Conservation (phyloP, 148 eudicot genomes). For the Vaccinium darrowii region DNA sequence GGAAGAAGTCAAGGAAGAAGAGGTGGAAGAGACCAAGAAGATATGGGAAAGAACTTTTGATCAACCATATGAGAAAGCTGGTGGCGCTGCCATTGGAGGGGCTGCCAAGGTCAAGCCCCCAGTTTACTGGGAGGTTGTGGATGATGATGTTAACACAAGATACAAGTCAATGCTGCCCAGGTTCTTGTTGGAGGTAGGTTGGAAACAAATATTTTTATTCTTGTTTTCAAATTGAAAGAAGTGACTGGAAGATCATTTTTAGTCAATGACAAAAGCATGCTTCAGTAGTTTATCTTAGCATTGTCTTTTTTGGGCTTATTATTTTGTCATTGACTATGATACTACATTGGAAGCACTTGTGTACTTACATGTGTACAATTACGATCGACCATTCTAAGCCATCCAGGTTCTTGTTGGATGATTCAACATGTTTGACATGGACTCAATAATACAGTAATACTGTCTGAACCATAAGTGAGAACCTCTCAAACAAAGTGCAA, state of each 20-base stretch:
- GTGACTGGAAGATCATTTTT: not conserved
- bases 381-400: not conserved
- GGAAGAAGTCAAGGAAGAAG: constrained; percentile 49
- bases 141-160: constrained; percentile 66
- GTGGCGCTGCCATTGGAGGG: constrained; percentile 39
- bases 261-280: not conserved
- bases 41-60: constrained; percentile 77
- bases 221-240: not conserved
- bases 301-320: not conserved
- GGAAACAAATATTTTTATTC: not conserved
- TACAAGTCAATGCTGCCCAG: constrained; percentile 80
- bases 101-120: constrained; percentile 31
- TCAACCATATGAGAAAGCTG: constrained; percentile 93
- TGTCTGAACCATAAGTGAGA: not conserved
- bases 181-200: constrained; percentile 80
- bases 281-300: not conserved
- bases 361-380: not conserved
- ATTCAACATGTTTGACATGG: too few species aligned
- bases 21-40: constrained; percentile 51
- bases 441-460: not conserved
- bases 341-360: not conserved
- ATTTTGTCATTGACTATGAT: not conserved
- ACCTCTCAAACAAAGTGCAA: not conserved
- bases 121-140: constrained; percentile 58
- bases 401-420: too few species aligned